Base-by-base conservation (phyloP, 495 filamentous ascomycete genomes). In the Penicillium angulare region DNA sequence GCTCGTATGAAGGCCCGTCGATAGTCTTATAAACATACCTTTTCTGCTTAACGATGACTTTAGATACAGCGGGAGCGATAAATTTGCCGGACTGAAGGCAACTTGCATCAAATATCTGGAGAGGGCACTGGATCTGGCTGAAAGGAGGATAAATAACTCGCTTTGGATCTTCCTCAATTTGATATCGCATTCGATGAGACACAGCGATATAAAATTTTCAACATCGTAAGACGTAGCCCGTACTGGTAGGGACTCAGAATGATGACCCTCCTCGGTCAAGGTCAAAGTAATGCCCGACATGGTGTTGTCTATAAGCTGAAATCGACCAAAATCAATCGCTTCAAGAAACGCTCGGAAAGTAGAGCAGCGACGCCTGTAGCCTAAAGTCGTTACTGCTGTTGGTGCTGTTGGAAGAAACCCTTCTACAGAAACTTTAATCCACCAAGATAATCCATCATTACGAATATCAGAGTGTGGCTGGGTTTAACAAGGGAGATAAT, bases 381-480 rank as follows among this genome's bases (percentile, higher is more conserved):
- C 46, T 12, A 55, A 39, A 13, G 10, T 17, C 16, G 15, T 15
- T 31, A 50, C 21, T n/a, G n/a, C n/a, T n/a, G n/a, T n/a, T n/a
- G n/a, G n/a, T 32, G 32, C 2, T 23, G 47, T 36, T 18, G 40
- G 55, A 9, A 55, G 26, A 27, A 41, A 41, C 36, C 44, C 13
- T 43, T 48, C 27, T 20, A 54, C 22, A n/a, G 15, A 8, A 26
- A 59, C 46, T 51, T 51, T 59, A 12, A 59, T 46, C 51, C 50
- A 55, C 55, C 50, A 59, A 38, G 33, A 50, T 39, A 17, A 55
- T 23, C 18, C 15, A 26, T 47, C 32, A 31, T 50, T 31, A 26
- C 47, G 50, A 59, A 47, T 31, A 55, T 50, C 34, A 59, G n/a
- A 31, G 34, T 55, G 33, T 59, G 46, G n/a, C n/a, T n/a, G n/a